Conservation (phyloP, 352 stramenopile species). For the Globisporangium iwayamae region DNA sequence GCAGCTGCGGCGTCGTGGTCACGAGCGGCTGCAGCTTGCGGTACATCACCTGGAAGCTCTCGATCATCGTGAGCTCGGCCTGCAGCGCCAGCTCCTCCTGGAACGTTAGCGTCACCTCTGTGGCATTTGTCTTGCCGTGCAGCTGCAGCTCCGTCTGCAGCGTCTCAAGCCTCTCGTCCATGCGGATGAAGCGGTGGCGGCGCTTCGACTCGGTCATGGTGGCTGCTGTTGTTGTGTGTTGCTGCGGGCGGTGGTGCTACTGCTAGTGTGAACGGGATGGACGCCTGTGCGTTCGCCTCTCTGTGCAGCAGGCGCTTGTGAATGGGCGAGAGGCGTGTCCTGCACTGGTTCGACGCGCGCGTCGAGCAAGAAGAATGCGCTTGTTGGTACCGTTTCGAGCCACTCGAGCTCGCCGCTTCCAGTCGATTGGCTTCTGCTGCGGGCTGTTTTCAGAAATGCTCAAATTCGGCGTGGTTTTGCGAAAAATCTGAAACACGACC, state of each 20-base stretch:
- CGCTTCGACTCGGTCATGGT: slow-evolving; percentile 39
- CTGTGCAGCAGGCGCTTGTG: neutral
- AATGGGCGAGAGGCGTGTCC: neutral
- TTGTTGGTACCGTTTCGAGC: neutral
- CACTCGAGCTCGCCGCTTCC: neutral
- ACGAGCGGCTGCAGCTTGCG: slow-evolving; percentile 69
- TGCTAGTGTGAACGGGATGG: neutral
- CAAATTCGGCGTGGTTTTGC: too few relatives aligned
- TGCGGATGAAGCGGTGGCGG: slow-evolving; percentile 81
- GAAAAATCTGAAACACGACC: too few relatives aligned
- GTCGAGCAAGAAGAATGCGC: neutral
- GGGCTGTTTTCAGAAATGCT: too few relatives aligned
- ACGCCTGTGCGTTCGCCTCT: neutral
- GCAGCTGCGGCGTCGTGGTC: slow-evolving; percentile 77
- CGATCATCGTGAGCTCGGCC: slow-evolving; percentile 79
- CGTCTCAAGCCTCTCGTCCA: slow-evolving; percentile 75
- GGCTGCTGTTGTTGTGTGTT: neutral
- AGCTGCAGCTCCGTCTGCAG: slow-evolving; percentile 79
- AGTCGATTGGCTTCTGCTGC: neutral
- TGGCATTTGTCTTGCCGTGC: slow-evolving; percentile 73
- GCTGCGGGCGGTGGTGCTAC: neutral
- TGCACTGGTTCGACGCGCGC: neutral
- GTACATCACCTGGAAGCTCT: slow-evolving; percentile 74
- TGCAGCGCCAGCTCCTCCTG: slow-evolving; percentile 78
- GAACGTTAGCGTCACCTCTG: slow-evolving; percentile 68